Evolutionary conservation across 169 alveolate species (phyloP).

Genomic region (Hepatocystis sp.): DNA sequence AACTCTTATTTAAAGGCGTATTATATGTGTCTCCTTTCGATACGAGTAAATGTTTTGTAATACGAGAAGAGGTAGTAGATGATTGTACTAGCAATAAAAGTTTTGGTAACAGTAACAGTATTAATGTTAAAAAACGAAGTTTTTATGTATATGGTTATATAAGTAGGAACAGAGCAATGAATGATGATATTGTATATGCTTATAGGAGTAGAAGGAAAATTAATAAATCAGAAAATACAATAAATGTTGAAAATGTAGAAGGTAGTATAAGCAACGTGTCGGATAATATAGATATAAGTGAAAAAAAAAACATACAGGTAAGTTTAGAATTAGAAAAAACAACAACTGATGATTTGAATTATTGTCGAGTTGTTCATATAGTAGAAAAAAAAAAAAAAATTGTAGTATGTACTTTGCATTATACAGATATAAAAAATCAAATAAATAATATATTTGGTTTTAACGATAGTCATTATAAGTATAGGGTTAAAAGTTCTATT

Average conservation of each 20-base stretch:
- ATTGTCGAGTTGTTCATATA: slow-evolving; percentile 50
- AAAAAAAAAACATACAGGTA: too few species aligned
- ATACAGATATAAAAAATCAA: slow-evolving; percentile 35
- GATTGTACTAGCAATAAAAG: slow-evolving; percentile 18
- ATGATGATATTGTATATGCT: slow-evolving; percentile 85
- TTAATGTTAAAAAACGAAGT: too few species aligned
- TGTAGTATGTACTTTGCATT: slow-evolving; percentile 40
- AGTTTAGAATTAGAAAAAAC: too few species aligned
- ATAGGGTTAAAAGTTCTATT: too few species aligned
- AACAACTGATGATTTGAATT: too few species aligned
- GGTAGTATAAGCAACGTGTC: background rate
- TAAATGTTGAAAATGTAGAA: slow-evolving; percentile 4
- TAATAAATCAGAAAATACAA: background rate
- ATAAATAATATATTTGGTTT: slow-evolving; percentile 39
- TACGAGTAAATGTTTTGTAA: slow-evolving; percentile 50
- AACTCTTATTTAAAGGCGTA: slow-evolving; percentile 40
- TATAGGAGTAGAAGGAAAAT: slow-evolving; percentile 76
- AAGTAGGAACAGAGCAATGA: slow-evolving; percentile 85
- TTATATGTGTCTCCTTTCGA: slow-evolving; percentile 67
- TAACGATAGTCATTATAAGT: slow-evolving; percentile 8
- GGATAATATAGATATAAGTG: too few species aligned
- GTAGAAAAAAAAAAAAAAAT: slow-evolving; percentile 26
- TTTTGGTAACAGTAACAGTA: too few species aligned
- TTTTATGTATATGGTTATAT: slow-evolving; percentile 83
- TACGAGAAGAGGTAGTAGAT: slow-evolving; percentile 8